A percentile compares a stretch with the other conserved stretches of the same genome.
These are phyloP conservation scores for Citrullus amarus DNA, from an alignment of 306 rosid genomes.

Conservation along the genomic window DNA sequence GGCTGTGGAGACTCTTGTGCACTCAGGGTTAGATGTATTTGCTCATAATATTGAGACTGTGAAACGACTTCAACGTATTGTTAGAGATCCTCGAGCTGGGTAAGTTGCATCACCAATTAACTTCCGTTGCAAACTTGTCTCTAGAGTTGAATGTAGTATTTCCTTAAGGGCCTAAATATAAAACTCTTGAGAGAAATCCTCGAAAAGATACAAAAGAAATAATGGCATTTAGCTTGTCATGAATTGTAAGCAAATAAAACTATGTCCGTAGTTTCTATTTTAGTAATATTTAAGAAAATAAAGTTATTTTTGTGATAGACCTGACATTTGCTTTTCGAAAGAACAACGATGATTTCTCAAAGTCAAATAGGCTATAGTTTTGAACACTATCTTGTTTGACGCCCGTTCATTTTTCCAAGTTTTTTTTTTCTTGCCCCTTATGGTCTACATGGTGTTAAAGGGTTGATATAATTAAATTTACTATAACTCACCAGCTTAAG, in stretches of 20 bases:
- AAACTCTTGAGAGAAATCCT: background rate
- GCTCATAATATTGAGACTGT: constrained; percentile 96
- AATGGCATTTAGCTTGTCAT: background rate
- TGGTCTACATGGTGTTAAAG: no score
- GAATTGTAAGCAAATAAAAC: background rate
- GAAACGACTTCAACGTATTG: constrained; percentile 87
- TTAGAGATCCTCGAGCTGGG: constrained; percentile 98
- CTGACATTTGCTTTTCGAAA: background rate
- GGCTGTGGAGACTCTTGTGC: constrained; percentile 62
- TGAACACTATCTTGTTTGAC: background rate
- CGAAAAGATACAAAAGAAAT: background rate
- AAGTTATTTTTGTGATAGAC: background rate
- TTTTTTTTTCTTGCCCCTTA: background rate
- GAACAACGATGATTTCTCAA: background rate
- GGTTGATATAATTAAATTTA: no score
- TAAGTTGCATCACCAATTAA: constrained; percentile 19
- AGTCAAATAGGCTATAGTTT: background rate
- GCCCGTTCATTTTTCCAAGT: background rate
- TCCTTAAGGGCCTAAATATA: background rate
- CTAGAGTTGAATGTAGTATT: background rate
- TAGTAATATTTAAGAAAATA: background rate
- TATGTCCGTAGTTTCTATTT: background rate
- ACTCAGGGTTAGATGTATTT: constrained; percentile 90
- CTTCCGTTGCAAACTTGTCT: background rate
- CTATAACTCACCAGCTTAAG: no score